Evolutionary conservation across 2,329 filamentous ascomycete species (phyloP).

Genomic region (Colletotrichum falcatum): DNA sequence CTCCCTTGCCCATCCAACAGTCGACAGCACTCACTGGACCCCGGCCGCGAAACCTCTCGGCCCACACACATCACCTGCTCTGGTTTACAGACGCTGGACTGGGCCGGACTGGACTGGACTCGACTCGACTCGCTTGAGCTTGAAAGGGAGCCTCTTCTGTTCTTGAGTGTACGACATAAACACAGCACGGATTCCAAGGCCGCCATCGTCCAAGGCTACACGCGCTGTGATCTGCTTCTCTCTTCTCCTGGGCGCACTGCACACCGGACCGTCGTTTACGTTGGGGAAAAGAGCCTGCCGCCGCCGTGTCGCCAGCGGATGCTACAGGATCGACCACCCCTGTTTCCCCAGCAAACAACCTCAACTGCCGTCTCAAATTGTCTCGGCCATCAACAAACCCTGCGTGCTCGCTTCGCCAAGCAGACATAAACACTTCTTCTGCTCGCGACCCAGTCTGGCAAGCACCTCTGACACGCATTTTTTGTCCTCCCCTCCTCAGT

Average conservation of each 20-base stretch:
- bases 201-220: not conserved
- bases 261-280: not conserved
- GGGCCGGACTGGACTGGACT: conserved; percentile 3
- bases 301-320: not conserved
- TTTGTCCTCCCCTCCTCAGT: not conserved
- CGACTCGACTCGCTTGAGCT: conserved; percentile 9
- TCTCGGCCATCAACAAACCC: conserved; percentile 13
- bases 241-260: conserved; percentile 1
- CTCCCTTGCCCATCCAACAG: conserved; percentile 2
- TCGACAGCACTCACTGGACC: conserved; percentile 3
- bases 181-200: conserved; percentile 32
- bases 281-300: conserved; percentile 1
- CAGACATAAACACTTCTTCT: not conserved
- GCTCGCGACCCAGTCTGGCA: not conserved
- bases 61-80: conserved; percentile 5
- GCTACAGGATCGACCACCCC: conserved; percentile 10
- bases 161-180: conserved; percentile 36
- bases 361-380: conserved; percentile 9
- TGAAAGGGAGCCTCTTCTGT: not conserved
- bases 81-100: conserved; percentile 1
- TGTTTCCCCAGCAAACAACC: conserved; percentile 5
- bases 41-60: conserved; percentile 8
- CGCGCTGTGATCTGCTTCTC: not conserved
- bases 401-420: not conserved
- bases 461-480: not conserved